Conservation (phyloP, 2,329 filamentous ascomycete genomes). For the Phyllosticta citrichinensis region DNA sequence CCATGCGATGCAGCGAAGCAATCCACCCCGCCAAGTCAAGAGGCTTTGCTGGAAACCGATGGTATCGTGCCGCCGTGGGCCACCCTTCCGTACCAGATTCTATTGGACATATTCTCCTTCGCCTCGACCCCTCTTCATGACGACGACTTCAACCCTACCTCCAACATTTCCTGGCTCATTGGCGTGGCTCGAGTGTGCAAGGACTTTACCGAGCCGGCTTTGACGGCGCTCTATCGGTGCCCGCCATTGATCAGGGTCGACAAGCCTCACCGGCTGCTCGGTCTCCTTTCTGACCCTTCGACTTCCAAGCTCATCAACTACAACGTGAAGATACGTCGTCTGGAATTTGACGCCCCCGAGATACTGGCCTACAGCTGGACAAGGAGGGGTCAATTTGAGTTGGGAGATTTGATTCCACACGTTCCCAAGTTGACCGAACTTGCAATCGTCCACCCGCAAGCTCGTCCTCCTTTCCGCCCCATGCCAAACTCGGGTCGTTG, state of each 20-base stretch:
- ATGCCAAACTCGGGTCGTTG: constrained; percentile 39
- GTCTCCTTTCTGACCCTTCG: constrained; percentile 45
- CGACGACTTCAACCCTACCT: constrained; percentile 33
- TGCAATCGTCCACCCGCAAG: constrained; percentile 60
- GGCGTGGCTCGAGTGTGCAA: constrained; percentile 50
- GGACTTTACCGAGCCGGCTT: constrained; percentile 59
- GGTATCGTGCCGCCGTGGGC: constrained; percentile 46
- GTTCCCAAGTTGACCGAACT: constrained; percentile 60
- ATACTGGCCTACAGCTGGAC: constrained; percentile 45
- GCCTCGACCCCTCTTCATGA: constrained; percentile 51
- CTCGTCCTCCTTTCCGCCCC: constrained; percentile 54
- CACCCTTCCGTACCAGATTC: constrained; percentile 57
- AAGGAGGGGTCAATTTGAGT: constrained; percentile 44
- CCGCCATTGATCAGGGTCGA: constrained; percentile 51
- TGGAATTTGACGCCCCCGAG: constrained; percentile 58
- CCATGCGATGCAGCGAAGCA: not conserved
- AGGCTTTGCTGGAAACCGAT: constrained; percentile 10
- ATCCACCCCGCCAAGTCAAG: not conserved
- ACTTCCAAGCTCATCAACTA: constrained; percentile 44
- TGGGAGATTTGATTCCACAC: constrained; percentile 49
- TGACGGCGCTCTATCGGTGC: constrained; percentile 60
- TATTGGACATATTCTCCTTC: constrained; percentile 59
- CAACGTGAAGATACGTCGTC: constrained; percentile 56
- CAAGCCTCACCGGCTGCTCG: constrained; percentile 37
- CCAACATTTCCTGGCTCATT: constrained; percentile 52